Evolutionary conservation across 192 early-diverging fungal genomes (phyloP), one percentile per base, ranked within the genome.

Genomic region (Phlyctochytrium arcticum): DNA sequence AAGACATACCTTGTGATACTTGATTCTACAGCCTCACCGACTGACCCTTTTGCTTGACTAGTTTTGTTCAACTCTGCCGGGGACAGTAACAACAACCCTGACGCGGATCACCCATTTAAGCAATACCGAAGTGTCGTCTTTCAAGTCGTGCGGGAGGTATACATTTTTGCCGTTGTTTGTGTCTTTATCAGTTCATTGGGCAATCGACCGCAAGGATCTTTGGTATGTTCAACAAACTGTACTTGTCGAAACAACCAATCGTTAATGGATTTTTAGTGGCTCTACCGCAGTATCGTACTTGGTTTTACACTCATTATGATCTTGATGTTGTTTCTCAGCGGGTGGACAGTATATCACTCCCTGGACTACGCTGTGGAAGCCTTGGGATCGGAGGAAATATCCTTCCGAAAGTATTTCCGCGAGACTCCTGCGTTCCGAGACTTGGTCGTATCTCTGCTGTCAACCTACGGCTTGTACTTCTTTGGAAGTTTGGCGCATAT

Each of bases 281-380:
- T 92, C n/a, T 94, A 92, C 58, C 71, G 80, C 31, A 54, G 75
- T 4, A 73, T 85, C 6, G 87, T 91, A 57, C 66, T 86, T 1
- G 78, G 93, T 50, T 97, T 93, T 74, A 86, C 88, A 7, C 49
- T 92, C 36, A 75, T 95, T 54, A 95, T 93, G 90, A 36, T 75
- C 17, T 70, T 86, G 46, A 67, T 72, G 78, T 34, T 73, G 5
- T 80, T 72, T 42, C 53, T 76, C 60, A 74, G 63, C 15, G 36
- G 34, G 19, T 78, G 67, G 67, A 74, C 68, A 12, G 37, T 88
- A 83, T 36, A 69, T 7, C 24, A 62, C 4, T 31, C 48, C 17
- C 63, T 81, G 24, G 26, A 66, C 7, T 33, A 10, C n/a, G 66
- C 60, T 21, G 54, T 49, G 42, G 55, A 54, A 31, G 47, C 50